These are phyloP conservation scores for Cucumis sativus DNA, from an alignment of 306 rosid genomes.

Conservation along the genomic window Cucumber_9930_V3 NC_026658.2:13485501-13486000, in stretches of 20 bases:
- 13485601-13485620: background rate
- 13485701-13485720: background rate
- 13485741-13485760: background rate
- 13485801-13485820: background rate
- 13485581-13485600: background rate
- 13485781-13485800: background rate
- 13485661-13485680: background rate
- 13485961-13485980: conserved; percentile 13
- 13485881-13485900: conserved; percentile 12
- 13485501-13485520: background rate
- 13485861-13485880: conserved; percentile 12
- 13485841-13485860: background rate
- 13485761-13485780: background rate
- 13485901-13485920: conserved; percentile 10
- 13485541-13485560: background rate
- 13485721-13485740: background rate
- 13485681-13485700: background rate
- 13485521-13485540: background rate
- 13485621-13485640: background rate
- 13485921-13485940: conserved; percentile 16
- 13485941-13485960: conserved; percentile 14
- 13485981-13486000: conserved; percentile 9
- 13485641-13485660: background rate
- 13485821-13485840: background rate
- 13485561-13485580: background rate